phyloP scores from a whole-genome alignment of 441 rosid species.

The Macaranga tanarius region DNA sequence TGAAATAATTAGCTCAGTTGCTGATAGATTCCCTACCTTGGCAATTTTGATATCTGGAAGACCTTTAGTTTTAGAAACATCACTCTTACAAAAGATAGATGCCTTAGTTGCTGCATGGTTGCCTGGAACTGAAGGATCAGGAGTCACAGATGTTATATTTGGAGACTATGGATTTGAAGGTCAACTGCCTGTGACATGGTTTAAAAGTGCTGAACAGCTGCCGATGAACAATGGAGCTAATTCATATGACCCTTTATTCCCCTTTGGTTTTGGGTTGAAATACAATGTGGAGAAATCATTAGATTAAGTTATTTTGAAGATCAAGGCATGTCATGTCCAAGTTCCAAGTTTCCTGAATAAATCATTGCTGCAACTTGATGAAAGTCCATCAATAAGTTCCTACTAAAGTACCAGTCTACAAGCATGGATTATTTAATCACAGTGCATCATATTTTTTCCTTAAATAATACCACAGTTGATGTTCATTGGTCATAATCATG shows the following conservation, averaged over 20 bases:
- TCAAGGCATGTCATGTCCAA: slow-evolving; percentile 6
- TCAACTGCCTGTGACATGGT: slow-evolving; percentile 75
- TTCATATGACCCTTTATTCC: slow-evolving; percentile 69
- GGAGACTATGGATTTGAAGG: slow-evolving; percentile 73
- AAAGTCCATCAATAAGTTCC: background rate
- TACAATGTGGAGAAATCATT: slow-evolving; percentile 21
- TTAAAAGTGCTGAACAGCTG: slow-evolving; percentile 55
- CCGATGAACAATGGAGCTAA: slow-evolving; percentile 48
- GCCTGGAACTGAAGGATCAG: slow-evolving; percentile 86
- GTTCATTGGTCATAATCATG: background rate
- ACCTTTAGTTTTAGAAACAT: slow-evolving; percentile 58
- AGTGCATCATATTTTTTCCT: no score
- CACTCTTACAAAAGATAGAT: slow-evolving; percentile 50
- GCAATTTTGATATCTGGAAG: slow-evolving; percentile 73
- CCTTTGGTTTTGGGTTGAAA: slow-evolving; percentile 66
- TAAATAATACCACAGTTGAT: background rate
- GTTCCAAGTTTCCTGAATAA: slow-evolving; percentile 8
- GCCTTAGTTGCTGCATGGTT: slow-evolving; percentile 85
- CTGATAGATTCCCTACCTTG: slow-evolving; percentile 66
- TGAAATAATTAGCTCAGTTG: slow-evolving; percentile 44
- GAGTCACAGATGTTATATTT: slow-evolving; percentile 66
- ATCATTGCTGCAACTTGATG: background rate
- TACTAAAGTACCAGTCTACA: background rate
- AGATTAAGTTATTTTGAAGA: slow-evolving; percentile 18
- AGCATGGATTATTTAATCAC: no score